Evolutionary conservation across 2,329 filamentous ascomycete species (phyloP), one percentile per base, ranked within the genome.

Genomic region (Monosporascus sp.): DNA sequence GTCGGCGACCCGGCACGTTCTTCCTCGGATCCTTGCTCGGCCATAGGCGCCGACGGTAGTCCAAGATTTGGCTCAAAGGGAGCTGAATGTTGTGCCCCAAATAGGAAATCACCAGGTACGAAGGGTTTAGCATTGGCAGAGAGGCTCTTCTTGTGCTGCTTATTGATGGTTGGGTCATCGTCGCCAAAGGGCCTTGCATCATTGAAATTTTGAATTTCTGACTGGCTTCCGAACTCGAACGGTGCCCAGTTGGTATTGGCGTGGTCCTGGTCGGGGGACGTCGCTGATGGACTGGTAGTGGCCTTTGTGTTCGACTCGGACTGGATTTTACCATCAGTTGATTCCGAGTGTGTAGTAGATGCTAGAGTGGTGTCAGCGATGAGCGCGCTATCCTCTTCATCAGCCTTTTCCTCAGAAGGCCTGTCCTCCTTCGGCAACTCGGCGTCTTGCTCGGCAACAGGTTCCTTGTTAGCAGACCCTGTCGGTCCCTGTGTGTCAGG

Each of bases 51-150:
- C 41, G 66, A 65, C 40, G 63, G 56, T 18, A 55, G 54, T 49
- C 63, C 60, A 46, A 68, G 59, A 49, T 60, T 53, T 22, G 66
- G 66, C 14, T 68, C 59, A 44, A 68, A 68, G 0, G 64, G 52
- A 50, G 59, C 64, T 61, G 55, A 69, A 54, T 60, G 60, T 9
- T 65, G 57, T 35, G 64, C 70, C 18, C 74, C 67, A 53, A 69
- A 68, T 31, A 37, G 60, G 49, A 68, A 68, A 31, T 48, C 49
- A 0, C 60, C 72, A 15, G 80, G 79, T 5, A 76, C 79, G 66
- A 94, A 95, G 0, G 87, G 79, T 62, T 82, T 83, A 0, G 89
- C 88, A 17, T 83, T 78, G 4, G 88, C 86, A 37, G 89, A 92
- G 24, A 92, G 74, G 5, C 84, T 84, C 60, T 78, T 79, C 59